Evolutionary conservation across 225 moss, liverwort and hornwort genomes (phyloP).

Genomic region (Neckera pumila): DNA sequence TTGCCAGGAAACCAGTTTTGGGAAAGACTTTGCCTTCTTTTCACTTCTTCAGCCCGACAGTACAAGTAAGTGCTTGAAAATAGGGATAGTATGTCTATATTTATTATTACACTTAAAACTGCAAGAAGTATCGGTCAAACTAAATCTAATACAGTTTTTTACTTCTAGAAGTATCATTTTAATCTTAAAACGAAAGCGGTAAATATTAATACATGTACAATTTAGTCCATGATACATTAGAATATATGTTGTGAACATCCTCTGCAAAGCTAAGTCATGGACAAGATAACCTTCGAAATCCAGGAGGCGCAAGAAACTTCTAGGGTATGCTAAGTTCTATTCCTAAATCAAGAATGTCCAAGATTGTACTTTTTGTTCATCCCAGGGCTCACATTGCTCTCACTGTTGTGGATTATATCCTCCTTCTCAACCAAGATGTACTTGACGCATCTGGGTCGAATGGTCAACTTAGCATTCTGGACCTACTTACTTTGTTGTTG

Average conservation of each 20-base stretch:
- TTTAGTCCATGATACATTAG: neutral
- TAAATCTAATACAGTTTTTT: neutral
- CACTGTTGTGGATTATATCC: neutral
- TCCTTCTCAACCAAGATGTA: neutral
- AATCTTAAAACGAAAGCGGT: neutral
- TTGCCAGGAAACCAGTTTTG: conserved; percentile 84
- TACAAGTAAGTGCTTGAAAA: conserved; percentile 32
- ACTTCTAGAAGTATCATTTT: neutral
- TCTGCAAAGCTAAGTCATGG: neutral
- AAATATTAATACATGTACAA: neutral
- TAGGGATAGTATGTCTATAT: neutral
- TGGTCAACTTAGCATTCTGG: neutral
- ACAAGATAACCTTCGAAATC: neutral
- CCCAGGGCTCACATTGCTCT: neutral
- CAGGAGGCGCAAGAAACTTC: neutral
- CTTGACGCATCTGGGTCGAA: neutral
- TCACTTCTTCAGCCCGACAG: conserved; percentile 36
- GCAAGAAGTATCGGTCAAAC: neutral
- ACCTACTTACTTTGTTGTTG: neutral
- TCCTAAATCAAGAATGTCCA: no score
- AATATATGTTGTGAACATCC: neutral
- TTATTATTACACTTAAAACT: neutral
- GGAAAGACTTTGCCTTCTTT: conserved; percentile 60
- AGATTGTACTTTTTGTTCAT: neutral
- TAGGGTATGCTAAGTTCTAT: neutral